A percentile compares a stretch with the other conserved stretches of the same genome.
Evolutionary conservation across 176 grass and related monocot species (phyloP).

Genomic region (Hyparrhenia diplandra): DNA sequence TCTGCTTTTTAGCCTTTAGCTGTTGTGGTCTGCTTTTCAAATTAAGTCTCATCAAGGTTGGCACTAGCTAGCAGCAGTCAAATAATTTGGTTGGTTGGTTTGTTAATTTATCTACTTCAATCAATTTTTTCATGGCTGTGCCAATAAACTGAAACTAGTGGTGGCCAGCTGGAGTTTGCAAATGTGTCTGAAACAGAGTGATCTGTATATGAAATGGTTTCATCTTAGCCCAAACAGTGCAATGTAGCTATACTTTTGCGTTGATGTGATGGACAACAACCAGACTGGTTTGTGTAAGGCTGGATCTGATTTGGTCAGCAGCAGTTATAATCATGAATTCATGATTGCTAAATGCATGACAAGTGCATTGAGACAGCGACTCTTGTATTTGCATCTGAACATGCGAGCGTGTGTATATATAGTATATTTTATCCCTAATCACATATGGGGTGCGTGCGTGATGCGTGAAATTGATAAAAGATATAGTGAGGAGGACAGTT

Average conservation of each 20-base stretch:
- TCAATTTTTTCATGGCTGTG: background rate
- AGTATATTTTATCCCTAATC: background rate
- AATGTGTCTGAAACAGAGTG: background rate
- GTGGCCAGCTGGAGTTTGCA: background rate
- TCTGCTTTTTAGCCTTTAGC: background rate
- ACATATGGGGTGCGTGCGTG: background rate
- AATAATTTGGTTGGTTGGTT: background rate
- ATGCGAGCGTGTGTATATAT: background rate
- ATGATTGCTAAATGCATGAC: background rate
- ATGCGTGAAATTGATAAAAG: background rate
- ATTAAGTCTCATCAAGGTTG: background rate
- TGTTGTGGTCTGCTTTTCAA: background rate
- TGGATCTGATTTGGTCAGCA: conserved; percentile 19
- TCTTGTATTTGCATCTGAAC: background rate
- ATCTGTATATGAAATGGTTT: background rate
- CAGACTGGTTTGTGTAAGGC: background rate
- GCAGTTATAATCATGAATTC: background rate
- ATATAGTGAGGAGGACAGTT: background rate
- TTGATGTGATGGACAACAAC: conserved; percentile 25
- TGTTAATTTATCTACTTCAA: background rate
- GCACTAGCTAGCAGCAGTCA: background rate
- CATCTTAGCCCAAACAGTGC: background rate
- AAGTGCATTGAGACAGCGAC: background rate
- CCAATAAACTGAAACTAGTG: background rate
- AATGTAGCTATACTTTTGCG: background rate